phyloP scores from a whole-genome alignment of 2,329 filamentous ascomycete species.

The Westerdykella aurantiaca region DNA sequence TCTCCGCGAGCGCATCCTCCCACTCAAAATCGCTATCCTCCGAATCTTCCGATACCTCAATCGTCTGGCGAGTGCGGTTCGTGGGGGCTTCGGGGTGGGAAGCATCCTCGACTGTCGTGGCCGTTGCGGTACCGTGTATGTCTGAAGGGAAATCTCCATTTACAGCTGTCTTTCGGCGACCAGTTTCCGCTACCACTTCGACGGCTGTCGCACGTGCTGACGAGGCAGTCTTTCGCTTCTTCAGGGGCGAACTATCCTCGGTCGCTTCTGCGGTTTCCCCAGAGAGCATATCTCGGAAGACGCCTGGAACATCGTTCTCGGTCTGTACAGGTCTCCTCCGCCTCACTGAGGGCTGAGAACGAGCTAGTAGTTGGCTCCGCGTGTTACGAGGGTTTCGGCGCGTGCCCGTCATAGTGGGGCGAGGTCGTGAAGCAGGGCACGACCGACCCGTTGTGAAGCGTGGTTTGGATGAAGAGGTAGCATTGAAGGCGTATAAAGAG shows the following conservation, averaged over 20 bases:
- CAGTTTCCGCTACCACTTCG: no score
- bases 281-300: conserved; percentile 44
- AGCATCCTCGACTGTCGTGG: conserved; percentile 1
- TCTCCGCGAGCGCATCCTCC: conserved; percentile 47
- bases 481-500: no score
- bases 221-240: conserved; percentile 30
- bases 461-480: no score
- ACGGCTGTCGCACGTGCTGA: conserved; percentile 3
- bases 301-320: conserved; percentile 34
- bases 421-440: no score
- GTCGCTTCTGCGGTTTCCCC: conserved; percentile 26
- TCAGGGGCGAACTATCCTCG: conserved; percentile 34
- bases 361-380: not conserved
- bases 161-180: no score
- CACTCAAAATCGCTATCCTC: conserved; percentile 55
- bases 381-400: no score
- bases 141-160: not conserved
- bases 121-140: not conserved
- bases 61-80: conserved; percentile 36
- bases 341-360: conserved; percentile 23
- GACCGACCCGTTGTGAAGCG: no score
- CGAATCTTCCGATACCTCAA: conserved; percentile 40
- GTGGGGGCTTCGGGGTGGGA: conserved; percentile 10
- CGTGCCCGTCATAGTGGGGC: no score
- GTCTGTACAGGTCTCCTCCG: conserved; percentile 14